Base-by-base conservation (phyloP, 2,329 filamentous ascomycete genomes). In the Fusarium continuum region DNA sequence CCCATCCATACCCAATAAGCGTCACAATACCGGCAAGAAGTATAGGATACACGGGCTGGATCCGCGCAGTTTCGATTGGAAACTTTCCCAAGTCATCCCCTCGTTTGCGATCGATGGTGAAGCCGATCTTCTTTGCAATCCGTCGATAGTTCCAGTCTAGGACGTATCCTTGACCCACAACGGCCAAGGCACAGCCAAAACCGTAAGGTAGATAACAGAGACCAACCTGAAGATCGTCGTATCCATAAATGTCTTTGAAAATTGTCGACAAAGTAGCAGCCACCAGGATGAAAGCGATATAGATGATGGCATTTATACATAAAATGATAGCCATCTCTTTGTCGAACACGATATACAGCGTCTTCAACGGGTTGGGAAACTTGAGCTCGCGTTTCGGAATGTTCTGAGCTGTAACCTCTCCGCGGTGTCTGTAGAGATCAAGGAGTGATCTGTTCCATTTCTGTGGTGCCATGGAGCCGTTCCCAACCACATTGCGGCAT, bases 121-220 rank as follows among this genome's bases (percentile, higher is more conserved):
- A 79, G 6, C 87, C 87, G 14, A 88, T 78, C 26, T 82, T 81
- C 43, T 78, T 80, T 2, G 91, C 90, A 40, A 88, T 83, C 32
- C 89, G 84, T 7, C 86, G 82, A 73, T 91, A 96, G 73, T 93
- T 93, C 81, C 85, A 88, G 74, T 86, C 83, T 41, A 85, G 76
- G 6, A 85, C 70, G 62, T 82, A 81, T 6, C 91, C 89, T 59
- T 85, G 83, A n/a, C 74, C 71, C 22, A 85, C 65, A 11, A 82
- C 79, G 2, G 83, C 79, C 9, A 79, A 55, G 32, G 78, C 81
- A 54, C 81, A 84, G 4, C 82, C 82, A 3, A 80, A 68, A 1
- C 83, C 84, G 46, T 85, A 82, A 1, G 83, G 83, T 11, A 86
- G 75, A 65, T 82, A 86, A 62, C 83, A 84, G 4, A 86, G 75